Evolutionary conservation across 1,284 basidiomycete species (phyloP).

Genomic region (Cryptococcus sp.): DNA sequence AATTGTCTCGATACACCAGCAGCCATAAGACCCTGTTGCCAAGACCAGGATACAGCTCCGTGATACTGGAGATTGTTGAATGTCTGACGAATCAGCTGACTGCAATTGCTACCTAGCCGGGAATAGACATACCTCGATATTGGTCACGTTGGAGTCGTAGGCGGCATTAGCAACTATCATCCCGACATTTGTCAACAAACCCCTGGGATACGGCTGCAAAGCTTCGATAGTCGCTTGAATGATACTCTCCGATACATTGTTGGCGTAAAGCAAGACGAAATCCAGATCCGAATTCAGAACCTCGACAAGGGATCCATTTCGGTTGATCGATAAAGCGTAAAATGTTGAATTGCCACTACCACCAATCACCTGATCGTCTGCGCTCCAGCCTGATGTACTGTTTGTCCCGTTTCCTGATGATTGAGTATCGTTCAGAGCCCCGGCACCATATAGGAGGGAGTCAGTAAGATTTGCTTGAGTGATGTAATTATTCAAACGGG

Average conservation of each 20-base stretch:
- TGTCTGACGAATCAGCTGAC: background rate
- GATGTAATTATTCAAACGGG: conserved; percentile 50
- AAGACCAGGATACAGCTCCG: conserved; percentile 51
- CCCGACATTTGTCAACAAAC: conserved; percentile 50
- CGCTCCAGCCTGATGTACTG: conserved; percentile 4
- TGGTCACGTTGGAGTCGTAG: conserved; percentile 47
- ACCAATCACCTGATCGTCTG: conserved; percentile 7
- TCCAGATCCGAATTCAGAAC: conserved; percentile 50
- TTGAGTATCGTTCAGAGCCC: background rate
- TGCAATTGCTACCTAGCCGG: background rate
- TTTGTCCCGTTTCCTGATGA: background rate
- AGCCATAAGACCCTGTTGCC: conserved; percentile 52
- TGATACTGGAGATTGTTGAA: conserved; percentile 51
- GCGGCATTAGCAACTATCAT: conserved; percentile 53
- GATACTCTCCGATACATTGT: conserved; percentile 36
- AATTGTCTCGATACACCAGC: conserved; percentile 49
- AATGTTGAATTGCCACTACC: conserved; percentile 24
- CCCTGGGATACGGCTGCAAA: conserved; percentile 50
- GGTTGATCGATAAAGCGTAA: conserved; percentile 46
- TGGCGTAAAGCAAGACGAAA: conserved; percentile 48
- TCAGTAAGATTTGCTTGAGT: conserved; percentile 14
- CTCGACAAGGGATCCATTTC: conserved; percentile 39
- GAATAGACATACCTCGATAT: conserved; percentile 30
- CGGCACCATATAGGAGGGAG: conserved; percentile 11
- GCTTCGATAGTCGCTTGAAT: conserved; percentile 47